Percentiles rank a stretch among this genome's conserved stretches.
These are phyloP conservation scores for Ramalina intermedia DNA, from an alignment of 495 filamentous ascomycete genomes.

Conservation along the genomic window DNA sequence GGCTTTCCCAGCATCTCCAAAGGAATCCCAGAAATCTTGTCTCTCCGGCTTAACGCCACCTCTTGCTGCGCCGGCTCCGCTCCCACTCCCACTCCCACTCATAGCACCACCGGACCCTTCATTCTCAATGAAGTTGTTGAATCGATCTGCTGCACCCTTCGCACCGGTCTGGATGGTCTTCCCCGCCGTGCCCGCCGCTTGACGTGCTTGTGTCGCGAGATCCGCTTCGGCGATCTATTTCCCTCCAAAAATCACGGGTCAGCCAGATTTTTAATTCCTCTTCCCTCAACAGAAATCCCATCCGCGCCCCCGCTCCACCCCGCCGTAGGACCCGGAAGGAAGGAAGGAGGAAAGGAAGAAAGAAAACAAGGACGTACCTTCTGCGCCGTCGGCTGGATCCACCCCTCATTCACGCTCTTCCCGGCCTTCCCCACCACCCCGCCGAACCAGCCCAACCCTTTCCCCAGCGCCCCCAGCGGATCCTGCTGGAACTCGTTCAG, in stretches of 20 bases:
- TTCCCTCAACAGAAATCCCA: background rate
- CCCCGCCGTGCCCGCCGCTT: slow-evolving; percentile 51
- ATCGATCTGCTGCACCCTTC: slow-evolving; percentile 56
- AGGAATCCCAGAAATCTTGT: slow-evolving; percentile 84
- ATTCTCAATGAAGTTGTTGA: slow-evolving; percentile 73
- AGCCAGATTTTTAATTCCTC: no score
- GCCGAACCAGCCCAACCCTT: slow-evolving; percentile 90
- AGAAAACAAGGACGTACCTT: slow-evolving; percentile 47
- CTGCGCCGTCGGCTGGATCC: slow-evolving; percentile 80
- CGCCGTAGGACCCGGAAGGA: background rate
- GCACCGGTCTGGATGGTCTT: slow-evolving; percentile 50
- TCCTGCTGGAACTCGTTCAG: slow-evolving; percentile 82
- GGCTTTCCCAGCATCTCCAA: slow-evolving; percentile 27
- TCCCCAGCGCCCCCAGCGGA: slow-evolving; percentile 73
- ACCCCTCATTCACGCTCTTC: slow-evolving; percentile 76
- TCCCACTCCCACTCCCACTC: slow-evolving; percentile 4
- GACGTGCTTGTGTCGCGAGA: slow-evolving; percentile 64
- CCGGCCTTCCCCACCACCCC: slow-evolving; percentile 73
- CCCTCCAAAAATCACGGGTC: no score
- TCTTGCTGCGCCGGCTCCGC: slow-evolving; percentile 16
- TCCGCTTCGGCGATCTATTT: slow-evolving; percentile 71
- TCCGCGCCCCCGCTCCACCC: background rate
- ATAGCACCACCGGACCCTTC: slow-evolving; percentile 21
- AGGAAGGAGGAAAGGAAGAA: background rate
- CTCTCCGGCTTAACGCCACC: slow-evolving; percentile 44